These are phyloP conservation scores for Cordyceps cateniannulata DNA, from an alignment of 2,329 filamentous ascomycete species.

Conservation along the genomic window DNA sequence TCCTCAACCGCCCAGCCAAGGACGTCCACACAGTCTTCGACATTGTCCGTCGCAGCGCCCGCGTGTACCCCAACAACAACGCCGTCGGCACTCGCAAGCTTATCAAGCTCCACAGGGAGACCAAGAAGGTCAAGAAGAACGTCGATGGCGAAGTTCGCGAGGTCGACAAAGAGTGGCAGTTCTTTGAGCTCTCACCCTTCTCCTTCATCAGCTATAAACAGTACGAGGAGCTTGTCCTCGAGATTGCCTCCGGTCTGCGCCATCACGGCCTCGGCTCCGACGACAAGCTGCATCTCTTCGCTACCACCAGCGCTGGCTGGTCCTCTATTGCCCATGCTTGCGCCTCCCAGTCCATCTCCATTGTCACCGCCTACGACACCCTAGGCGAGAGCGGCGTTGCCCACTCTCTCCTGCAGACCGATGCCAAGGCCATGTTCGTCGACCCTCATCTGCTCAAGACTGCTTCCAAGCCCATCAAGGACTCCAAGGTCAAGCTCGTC, in stretches of 20 bases:
- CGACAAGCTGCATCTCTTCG: conserved; percentile 74
- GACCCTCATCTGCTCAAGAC: conserved; percentile 71
- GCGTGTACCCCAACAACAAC: conserved; percentile 54
- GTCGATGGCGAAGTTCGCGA: conserved; percentile 72
- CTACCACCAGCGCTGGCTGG: conserved; percentile 81
- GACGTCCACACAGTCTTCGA: conserved; percentile 74
- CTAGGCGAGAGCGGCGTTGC: conserved; percentile 77
- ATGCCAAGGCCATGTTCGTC: conserved; percentile 76
- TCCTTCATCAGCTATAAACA: conserved; percentile 72
- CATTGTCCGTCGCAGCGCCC: conserved; percentile 63
- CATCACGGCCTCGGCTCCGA: conserved; percentile 63
- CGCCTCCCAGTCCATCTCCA: conserved; percentile 79
- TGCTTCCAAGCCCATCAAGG: conserved; percentile 48
- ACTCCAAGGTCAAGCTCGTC: conserved; percentile 49
- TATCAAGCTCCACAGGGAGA: conserved; percentile 72
- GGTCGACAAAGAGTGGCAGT: conserved; percentile 87
- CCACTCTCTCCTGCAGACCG: conserved; percentile 79
- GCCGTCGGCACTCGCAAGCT: conserved; percentile 68
- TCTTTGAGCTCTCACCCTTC: conserved; percentile 76
- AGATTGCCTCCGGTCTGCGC: conserved; percentile 67
- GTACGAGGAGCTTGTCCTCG: conserved; percentile 63
- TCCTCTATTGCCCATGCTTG: conserved; percentile 70
- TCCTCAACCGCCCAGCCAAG: conserved; percentile 58
- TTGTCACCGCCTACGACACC: conserved; percentile 93
- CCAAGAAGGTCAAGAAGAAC: conserved; percentile 84